Evolutionary conservation across 2,329 filamentous ascomycete species (phyloP).

Genomic region (Colletotrichum sp.): DNA sequence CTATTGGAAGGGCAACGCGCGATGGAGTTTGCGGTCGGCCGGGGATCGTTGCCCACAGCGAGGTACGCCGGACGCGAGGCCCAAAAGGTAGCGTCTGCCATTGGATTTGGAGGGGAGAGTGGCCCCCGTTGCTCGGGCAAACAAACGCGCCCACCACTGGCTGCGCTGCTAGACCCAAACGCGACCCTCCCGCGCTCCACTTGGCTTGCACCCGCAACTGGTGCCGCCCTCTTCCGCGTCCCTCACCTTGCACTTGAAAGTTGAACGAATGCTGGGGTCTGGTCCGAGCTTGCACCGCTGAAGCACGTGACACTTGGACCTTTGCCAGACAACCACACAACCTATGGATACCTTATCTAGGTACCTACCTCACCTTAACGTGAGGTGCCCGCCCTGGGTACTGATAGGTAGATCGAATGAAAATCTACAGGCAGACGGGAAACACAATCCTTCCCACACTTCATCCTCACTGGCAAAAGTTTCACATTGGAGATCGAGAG

Average conservation of each 20-base stretch:
- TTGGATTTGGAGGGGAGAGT: not conserved
- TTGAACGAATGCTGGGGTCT: not conserved
- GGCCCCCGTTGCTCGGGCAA: constrained; percentile 18
- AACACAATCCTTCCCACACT: not conserved
- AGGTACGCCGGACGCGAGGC: not conserved
- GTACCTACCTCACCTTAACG: too few species aligned
- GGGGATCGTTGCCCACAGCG: not conserved
- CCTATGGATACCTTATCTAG: too few species aligned
- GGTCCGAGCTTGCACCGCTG: not conserved
- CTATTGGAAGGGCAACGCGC: constrained; percentile 18
- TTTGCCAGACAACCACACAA: not conserved
- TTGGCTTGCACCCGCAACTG: not conserved
- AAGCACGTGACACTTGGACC: not conserved
- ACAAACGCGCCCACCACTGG: constrained; percentile 9
- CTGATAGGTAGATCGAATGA: not conserved
- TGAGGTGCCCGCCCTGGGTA: too few species aligned
- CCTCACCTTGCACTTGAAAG: not conserved
- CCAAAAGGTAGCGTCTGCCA: not conserved
- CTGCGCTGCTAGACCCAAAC: not conserved
- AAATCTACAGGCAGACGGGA: not conserved
- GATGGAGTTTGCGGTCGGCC: not conserved
- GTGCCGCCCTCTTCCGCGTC: not conserved
- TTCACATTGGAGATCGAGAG: not conserved
- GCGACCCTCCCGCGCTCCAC: constrained; percentile 9
- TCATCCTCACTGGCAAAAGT: not conserved